Percentiles rank a stretch among this genome's conserved stretches.
Evolutionary conservation across 2,329 filamentous ascomycete genomes (phyloP).

Genomic region (Venturia oleaginea): DNA sequence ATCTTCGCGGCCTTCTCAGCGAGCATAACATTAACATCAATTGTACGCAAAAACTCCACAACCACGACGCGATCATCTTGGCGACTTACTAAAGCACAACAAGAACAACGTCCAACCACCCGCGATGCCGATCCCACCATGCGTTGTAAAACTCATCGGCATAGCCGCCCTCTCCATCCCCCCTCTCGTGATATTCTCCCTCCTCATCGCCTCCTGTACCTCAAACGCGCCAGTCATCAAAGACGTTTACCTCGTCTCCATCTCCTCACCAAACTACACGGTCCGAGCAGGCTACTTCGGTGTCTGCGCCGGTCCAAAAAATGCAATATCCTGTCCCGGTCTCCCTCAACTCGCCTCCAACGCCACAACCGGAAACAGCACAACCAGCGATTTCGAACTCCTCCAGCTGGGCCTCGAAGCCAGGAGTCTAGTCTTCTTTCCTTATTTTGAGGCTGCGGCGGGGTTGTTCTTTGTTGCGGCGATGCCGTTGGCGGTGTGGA

Average conservation of each 20-base stretch:
- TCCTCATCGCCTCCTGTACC: neutral
- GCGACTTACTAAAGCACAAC: neutral
- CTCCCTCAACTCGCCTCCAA: neutral
- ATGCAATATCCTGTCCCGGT: neutral
- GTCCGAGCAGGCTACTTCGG: slow-evolving; percentile 3
- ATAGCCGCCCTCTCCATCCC: neutral
- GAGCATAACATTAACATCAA: neutral
- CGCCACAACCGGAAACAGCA: neutral
- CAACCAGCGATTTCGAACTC: slow-evolving; percentile 5
- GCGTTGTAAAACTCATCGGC: neutral
- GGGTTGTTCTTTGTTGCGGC: neutral
- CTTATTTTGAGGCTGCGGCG: neutral
- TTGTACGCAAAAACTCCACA: neutral
- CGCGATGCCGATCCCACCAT: neutral
- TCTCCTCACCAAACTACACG: neutral
- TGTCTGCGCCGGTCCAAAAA: neutral
- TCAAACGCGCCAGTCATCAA: neutral
- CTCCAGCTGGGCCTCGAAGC: neutral
- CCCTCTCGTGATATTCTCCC: neutral
- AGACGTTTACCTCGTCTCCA: neutral
- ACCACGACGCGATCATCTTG: neutral
- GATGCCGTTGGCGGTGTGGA: neutral
- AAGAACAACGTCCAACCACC: neutral
- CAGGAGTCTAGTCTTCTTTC: neutral
- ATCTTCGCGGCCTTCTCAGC: neutral